phyloP scores from a whole-genome alignment of 2,329 filamentous ascomycete genomes.

The Paecilomyces sp. region DNA sequence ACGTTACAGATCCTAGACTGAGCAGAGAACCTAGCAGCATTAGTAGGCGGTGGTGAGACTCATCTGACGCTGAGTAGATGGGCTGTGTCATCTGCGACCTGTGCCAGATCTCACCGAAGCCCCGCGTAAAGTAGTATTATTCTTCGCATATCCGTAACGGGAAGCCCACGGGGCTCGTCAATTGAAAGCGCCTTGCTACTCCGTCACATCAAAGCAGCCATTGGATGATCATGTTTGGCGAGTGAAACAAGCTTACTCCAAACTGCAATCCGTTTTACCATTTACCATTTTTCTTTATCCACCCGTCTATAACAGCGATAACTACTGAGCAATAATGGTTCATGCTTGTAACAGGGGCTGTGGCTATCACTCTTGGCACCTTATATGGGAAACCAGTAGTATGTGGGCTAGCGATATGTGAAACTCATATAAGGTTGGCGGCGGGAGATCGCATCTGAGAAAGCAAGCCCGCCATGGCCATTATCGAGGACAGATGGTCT shows the following conservation, averaged over 20 bases:
- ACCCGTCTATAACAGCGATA: neutral
- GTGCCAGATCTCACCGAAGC: neutral
- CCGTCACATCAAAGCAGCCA: neutral
- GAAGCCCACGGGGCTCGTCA: neutral
- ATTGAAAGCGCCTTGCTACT: neutral
- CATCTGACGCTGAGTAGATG: neutral
- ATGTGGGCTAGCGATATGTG: neutral
- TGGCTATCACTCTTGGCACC: neutral
- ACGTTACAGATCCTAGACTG: neutral
- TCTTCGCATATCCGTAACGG: neutral
- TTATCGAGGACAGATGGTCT: neutral
- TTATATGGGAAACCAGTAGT: neutral
- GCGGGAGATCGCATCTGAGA: neutral
- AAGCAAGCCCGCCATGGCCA: neutral
- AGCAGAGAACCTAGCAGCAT: neutral
- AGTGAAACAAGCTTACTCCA: neutral
- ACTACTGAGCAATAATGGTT: neutral
- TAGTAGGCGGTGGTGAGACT: neutral
- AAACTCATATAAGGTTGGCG: neutral
- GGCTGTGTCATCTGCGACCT: neutral
- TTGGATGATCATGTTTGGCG: neutral
- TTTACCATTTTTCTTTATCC: neutral
- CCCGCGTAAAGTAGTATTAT: neutral
- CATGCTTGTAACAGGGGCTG: neutral
- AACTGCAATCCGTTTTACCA: neutral